These are phyloP conservation scores for Hippophae gyantsensis DNA, from an alignment of 306 rosid genomes.

Conservation along the genomic window DNA sequence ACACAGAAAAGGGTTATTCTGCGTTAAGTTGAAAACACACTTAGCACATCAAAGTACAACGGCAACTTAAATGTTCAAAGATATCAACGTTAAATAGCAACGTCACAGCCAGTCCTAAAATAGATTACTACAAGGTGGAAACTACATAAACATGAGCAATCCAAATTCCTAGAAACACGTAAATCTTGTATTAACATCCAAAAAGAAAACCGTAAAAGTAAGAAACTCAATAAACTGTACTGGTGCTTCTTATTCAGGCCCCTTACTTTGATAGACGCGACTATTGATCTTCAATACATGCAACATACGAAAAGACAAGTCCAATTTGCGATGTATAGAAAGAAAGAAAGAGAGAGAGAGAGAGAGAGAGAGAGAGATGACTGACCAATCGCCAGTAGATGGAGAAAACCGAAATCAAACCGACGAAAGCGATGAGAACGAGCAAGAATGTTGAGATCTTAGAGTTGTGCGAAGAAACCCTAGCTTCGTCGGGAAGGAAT, in stretches of 20 bases:
- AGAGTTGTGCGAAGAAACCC: constrained; percentile 56
- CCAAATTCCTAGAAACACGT: too few species aligned
- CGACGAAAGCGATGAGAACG: constrained; percentile 37
- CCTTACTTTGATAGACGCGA: too few species aligned
- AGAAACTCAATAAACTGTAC: too few species aligned
- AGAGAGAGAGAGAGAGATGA: neutral
- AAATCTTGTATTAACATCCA: too few species aligned
- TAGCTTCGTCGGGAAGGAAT: constrained; percentile 56
- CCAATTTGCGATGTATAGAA: neutral
- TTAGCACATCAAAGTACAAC: constrained; percentile 3
- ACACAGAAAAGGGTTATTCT: constrained; percentile 91
- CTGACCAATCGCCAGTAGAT: constrained; percentile 54
- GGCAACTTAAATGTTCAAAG: constrained; percentile 3
- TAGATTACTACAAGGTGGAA: too few species aligned
- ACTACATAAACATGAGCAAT: too few species aligned
- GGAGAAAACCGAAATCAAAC: constrained; percentile 40
- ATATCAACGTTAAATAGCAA: neutral
- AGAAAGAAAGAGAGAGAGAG: neutral
- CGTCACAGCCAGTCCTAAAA: too few species aligned
- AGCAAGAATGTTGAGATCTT: constrained; percentile 54
- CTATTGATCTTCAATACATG: too few species aligned
- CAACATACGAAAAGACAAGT: neutral
- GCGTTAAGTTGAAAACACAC: constrained; percentile 16
- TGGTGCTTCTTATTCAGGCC: too few species aligned
- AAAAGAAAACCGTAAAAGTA: too few species aligned